Conservation (phyloP, 192 early-diverging fungal species). For the Spizellomyces punctatus region DNA sequence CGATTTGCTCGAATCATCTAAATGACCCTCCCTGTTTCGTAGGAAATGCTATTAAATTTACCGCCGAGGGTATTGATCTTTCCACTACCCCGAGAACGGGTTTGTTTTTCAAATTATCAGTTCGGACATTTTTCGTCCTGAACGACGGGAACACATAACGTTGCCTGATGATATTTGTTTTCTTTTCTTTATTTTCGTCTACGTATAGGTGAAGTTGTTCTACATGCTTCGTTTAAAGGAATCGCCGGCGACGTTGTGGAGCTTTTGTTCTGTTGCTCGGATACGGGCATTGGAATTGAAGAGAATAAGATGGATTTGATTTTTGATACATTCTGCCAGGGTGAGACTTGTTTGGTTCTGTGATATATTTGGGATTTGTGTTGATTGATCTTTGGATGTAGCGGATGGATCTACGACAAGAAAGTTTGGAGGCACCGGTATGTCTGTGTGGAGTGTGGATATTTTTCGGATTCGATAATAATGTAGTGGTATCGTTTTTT, state of each 20-base stretch:
- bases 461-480: too few species aligned
- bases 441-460: too few species aligned
- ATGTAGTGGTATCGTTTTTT: too few species aligned
- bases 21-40: background rate
- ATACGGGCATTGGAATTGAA: conserved; percentile 59
- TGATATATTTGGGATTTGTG: background rate
- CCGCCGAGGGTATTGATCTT: conserved; percentile 26
- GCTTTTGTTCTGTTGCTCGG: conserved; percentile 32
- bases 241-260: conserved; percentile 30
- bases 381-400: background rate
- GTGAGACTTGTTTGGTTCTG: conserved; percentile 7
- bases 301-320: conserved; percentile 46
- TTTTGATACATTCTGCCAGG: conserved; percentile 71
- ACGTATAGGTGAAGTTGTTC: conserved; percentile 57
- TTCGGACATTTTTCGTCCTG: background rate
- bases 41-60: conserved; percentile 70
- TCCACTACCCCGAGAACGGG: conserved; percentile 1
- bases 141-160: too few species aligned
- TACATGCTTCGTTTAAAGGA: conserved; percentile 46
- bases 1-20: background rate
- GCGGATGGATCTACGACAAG: conserved; percentile 62
- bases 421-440: conserved; percentile 62
- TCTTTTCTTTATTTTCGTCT: conserved; percentile 2
- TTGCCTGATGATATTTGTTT: background rate
- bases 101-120: conserved; percentile 4